These are phyloP conservation scores for Lithospermum erythrorhizon DNA, from an alignment of 257 asterid genomes.

Conservation along the genomic window DNA sequence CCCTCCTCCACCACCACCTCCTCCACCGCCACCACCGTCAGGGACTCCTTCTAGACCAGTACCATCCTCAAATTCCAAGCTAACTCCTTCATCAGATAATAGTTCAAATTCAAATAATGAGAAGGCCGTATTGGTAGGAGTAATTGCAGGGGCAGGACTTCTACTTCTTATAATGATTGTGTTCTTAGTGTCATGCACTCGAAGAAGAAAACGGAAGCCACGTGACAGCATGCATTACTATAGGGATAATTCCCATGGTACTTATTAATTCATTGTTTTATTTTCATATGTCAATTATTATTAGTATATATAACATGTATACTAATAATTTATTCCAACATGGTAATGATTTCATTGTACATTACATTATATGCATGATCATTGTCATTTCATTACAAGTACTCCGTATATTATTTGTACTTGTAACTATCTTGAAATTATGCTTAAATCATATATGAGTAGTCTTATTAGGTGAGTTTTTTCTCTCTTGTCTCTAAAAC, in stretches of 20 bases:
- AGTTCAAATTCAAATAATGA: neutral
- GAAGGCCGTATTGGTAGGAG: conserved; percentile 36
- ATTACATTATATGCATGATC: no score
- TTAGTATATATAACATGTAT: neutral
- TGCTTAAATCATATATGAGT: no score
- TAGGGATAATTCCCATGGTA: conserved; percentile 38
- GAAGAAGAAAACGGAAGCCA: conserved; percentile 40
- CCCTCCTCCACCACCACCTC: conserved; percentile 6
- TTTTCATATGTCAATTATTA: no score
- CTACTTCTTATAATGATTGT: conserved; percentile 38
- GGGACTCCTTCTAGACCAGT: neutral
- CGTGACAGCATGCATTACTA: conserved; percentile 46
- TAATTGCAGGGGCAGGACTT: conserved; percentile 47
- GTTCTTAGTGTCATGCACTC: conserved; percentile 17
- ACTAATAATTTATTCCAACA: no score
- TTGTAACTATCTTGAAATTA: no score
- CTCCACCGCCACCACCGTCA: conserved; percentile 24
- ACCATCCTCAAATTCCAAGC: neutral
- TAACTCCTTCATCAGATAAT: neutral
- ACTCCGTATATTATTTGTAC: no score
- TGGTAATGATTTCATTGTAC: no score
- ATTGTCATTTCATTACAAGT: no score
- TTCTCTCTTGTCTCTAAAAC: no score
- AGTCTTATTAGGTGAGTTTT: no score
- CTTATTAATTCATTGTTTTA: neutral